Conservation (phyloP, 2,329 filamentous ascomycete genomes). For the Microsporum ferrugineum region DNA sequence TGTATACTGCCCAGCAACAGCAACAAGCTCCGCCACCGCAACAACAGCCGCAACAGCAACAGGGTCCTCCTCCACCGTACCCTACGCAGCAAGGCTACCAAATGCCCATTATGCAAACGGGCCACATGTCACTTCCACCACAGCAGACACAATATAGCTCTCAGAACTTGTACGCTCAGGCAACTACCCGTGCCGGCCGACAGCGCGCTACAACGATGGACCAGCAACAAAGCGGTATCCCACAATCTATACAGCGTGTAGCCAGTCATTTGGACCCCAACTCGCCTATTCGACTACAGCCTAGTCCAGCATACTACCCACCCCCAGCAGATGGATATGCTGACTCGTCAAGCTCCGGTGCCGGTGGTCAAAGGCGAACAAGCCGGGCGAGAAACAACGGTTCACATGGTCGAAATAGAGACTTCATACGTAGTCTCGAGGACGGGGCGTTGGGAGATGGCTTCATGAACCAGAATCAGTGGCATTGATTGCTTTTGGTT, state of each 20-base stretch:
- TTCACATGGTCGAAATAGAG: constrained; percentile 45
- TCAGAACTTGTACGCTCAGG: constrained; percentile 62
- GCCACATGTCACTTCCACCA: constrained; percentile 54
- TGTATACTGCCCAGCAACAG: constrained; percentile 61
- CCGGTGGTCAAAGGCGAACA: constrained; percentile 60
- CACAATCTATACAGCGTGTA: constrained; percentile 82
- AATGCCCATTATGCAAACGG: constrained; percentile 58
- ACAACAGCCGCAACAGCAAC: constrained; percentile 50
- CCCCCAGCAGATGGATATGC: constrained; percentile 75
- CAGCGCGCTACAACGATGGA: constrained; percentile 96
- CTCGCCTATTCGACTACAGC: constrained; percentile 84
- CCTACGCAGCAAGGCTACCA: constrained; percentile 62
- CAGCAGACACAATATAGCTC: constrained; percentile 60
- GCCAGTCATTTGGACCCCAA: constrained; percentile 92
- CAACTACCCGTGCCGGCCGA: constrained; percentile 63
- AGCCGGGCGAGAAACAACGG: constrained; percentile 51
- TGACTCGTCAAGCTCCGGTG: constrained; percentile 44
- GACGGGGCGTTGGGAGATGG: constrained; percentile 90
- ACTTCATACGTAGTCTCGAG: constrained; percentile 91
- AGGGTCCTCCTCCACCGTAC: constrained; percentile 70
- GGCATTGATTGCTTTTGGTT: constrained; percentile 41
- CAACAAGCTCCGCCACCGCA: constrained; percentile 61
- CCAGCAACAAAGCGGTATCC: constrained; percentile 84
- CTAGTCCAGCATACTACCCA: constrained; percentile 93
- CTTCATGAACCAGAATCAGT: constrained; percentile 56